phyloP scores from a whole-genome alignment of 192 early-diverging fungal genomes.

The Dimargaris xerosporica region DNA sequence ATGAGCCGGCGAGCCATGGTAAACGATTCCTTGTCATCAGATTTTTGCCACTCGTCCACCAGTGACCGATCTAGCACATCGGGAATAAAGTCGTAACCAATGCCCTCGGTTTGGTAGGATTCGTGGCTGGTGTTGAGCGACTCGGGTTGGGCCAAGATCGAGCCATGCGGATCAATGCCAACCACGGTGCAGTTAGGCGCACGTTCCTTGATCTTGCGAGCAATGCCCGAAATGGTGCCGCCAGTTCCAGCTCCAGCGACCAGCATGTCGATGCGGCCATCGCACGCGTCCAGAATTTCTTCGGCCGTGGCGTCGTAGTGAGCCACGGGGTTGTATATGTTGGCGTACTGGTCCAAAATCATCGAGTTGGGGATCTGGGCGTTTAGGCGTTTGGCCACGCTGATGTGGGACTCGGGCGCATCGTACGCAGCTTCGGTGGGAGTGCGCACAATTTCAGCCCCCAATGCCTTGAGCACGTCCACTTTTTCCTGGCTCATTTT shows the following conservation, averaged over 20 bases:
- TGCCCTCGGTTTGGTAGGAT: constrained; percentile 91
- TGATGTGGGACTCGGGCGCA: constrained; percentile 96
- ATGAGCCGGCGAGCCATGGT: constrained; percentile 91
- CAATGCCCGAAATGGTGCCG: constrained; percentile 91
- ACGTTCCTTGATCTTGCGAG: constrained; percentile 88
- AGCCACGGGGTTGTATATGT: constrained; percentile 94
- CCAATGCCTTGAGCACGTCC: constrained; percentile 91
- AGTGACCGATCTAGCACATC: constrained; percentile 68
- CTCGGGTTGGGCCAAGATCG: constrained; percentile 83
- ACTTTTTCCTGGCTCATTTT: constrained; percentile 99
- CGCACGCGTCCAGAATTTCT: constrained; percentile 64
- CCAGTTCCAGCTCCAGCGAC: constrained; percentile 92
- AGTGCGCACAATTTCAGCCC: constrained; percentile 95
- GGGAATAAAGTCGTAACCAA: constrained; percentile 98
- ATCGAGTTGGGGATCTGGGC: constrained; percentile 90
- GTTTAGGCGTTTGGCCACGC: constrained; percentile 85
- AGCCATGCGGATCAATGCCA: constrained; percentile 89
- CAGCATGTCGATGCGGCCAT: constrained; percentile 88
- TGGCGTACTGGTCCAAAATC: constrained; percentile 94
- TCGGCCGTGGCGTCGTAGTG: constrained; percentile 92
- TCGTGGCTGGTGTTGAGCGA: constrained; percentile 49
- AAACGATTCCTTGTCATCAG: constrained; percentile 90
- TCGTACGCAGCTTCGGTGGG: constrained; percentile 99
- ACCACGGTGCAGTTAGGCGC: constrained; percentile 72
- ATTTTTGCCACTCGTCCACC: constrained; percentile 94